Base-by-base conservation (phyloP, 495 filamentous ascomycete species). In the Pseudomonodictys pantanalensis region DNA sequence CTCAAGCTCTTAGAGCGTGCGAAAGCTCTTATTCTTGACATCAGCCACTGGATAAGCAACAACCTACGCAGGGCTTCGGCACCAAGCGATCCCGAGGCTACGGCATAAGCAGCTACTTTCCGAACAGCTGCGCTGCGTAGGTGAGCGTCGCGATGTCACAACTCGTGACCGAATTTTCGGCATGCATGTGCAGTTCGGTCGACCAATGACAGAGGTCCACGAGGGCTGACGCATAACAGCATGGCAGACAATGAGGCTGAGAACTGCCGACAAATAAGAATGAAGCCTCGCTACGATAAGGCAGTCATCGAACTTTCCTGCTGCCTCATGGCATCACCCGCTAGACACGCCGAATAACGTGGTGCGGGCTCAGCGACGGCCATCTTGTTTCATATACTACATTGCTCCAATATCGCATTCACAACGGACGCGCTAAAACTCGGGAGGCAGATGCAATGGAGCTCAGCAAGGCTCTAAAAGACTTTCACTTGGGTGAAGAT, bases 211-310 rank as follows among this genome's bases (percentile, higher is more conserved):
- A 18, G 35, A 18, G 18, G 22, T 42, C 44, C 55, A 58, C 55
- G 55, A 50, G 22, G 25, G 24, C 46, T 39, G 10, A 22, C 23
- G 33, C 52, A 1, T 43, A 45, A 43, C 52, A 44, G 11, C 52
- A 18, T 55, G 52, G 22, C 52, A 55, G 18, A 30, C 3, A 30
- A 50, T 51, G 55, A 58, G 55, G 55, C 55, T 58, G 44, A 58
- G 39, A 50, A 24, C 51, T 17, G 17, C 10, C 3, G 44, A 33
- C 32, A 9, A 24, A 24, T n/a, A n/a, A 28, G 11, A 26, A 10
- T 26, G 2, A n/a, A 43, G 35, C 17, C 15, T 38, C 17, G 29
- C 29, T 1, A 39, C 6, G 45, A 29, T 8, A 17, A 41, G 24
- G 23, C 26, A 6, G 17, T 50, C 32, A 20, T 24, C 23, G 17